phyloP scores from a whole-genome alignment of 1,284 basidiomycete genomes.

The Ustilago hordei region DNA sequence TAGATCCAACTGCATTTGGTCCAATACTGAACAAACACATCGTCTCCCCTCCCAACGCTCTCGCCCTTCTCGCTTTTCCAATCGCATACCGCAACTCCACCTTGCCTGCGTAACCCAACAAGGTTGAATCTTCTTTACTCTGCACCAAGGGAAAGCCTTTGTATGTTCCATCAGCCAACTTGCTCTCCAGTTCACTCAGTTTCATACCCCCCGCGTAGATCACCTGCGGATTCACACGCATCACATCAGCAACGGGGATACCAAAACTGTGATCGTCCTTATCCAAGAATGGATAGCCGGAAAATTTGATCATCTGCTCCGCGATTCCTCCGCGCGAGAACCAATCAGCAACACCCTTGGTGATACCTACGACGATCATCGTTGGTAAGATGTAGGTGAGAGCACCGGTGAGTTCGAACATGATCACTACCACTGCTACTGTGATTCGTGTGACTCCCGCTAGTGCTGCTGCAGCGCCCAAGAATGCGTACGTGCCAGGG shows the following conservation, averaged over 20 bases:
- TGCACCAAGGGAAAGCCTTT: slow-evolving; percentile 92
- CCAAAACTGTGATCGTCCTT: slow-evolving; percentile 87
- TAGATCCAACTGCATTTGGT: slow-evolving; percentile 12
- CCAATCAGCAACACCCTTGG: slow-evolving; percentile 96
- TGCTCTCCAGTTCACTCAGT: slow-evolving; percentile 77
- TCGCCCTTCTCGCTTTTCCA: slow-evolving; percentile 72
- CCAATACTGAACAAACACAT: slow-evolving; percentile 59
- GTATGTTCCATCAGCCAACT: slow-evolving; percentile 72
- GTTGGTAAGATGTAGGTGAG: slow-evolving; percentile 97
- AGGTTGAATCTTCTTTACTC: slow-evolving; percentile 72
- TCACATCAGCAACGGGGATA: slow-evolving; percentile 87
- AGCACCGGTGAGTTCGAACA: slow-evolving; percentile 99
- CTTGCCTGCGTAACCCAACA: slow-evolving; percentile 89
- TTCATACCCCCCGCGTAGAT: slow-evolving; percentile 81
- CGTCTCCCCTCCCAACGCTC: slow-evolving; percentile 44
- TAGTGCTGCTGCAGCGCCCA: slow-evolving; percentile 52
- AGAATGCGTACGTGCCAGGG: slow-evolving; percentile 79
- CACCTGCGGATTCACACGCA: slow-evolving; percentile 83
- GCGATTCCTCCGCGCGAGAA: slow-evolving; percentile 93
- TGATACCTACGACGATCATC: slow-evolving; percentile 96
- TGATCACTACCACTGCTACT: slow-evolving; percentile 97
- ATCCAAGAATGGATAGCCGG: slow-evolving; percentile 90
- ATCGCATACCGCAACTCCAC: slow-evolving; percentile 87
- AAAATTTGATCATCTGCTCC: slow-evolving; percentile 96
- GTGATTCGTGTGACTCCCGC: slow-evolving; percentile 93